A percentile compares a stretch with the other conserved stretches of the same genome.
phyloP scores from a whole-genome alignment of 371 early-diverging fungal species.

The Massospora cicadina region DNA sequence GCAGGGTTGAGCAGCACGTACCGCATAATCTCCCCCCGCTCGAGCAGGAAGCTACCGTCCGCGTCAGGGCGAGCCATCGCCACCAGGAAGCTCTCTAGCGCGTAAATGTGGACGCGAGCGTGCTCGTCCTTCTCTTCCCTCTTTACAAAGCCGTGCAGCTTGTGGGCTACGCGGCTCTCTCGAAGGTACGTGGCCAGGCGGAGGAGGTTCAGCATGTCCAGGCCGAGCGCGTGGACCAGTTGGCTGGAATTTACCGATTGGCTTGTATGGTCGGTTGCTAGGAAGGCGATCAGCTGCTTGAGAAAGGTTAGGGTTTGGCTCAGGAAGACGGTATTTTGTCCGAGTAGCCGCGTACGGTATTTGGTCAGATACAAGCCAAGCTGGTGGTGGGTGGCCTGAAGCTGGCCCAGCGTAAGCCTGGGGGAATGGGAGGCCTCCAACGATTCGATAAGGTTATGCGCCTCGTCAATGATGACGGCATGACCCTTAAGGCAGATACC shows the following conservation, averaged over 20 bases:
- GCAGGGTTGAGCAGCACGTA: conserved; percentile 75
- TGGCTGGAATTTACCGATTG: background rate
- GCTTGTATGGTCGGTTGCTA: background rate
- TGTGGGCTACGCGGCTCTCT: background rate
- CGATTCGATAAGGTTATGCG: conserved; percentile 70
- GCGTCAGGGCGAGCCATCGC: conserved; percentile 37
- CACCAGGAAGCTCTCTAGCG: conserved; percentile 35
- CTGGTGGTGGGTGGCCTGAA: conserved; percentile 29
- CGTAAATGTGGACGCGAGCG: conserved; percentile 4
- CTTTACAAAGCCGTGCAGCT: background rate
- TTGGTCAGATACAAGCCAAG: conserved; percentile 44
- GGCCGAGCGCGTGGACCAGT: background rate
- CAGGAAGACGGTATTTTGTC: conserved; percentile 58
- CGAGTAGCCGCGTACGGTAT: conserved; percentile 48
- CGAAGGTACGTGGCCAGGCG: background rate
- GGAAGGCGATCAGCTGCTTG: background rate
- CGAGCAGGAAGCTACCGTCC: conserved; percentile 48
- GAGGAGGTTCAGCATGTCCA: background rate
- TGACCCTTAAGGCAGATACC: conserved; percentile 50
- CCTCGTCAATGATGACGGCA: conserved; percentile 78
- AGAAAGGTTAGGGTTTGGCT: conserved; percentile 29
- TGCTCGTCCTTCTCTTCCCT: background rate
- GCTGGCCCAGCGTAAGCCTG: conserved; percentile 22
- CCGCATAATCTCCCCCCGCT: conserved; percentile 24
- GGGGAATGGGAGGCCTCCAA: conserved; percentile 39